Percentiles rank a stretch among this genome's conserved stretches.
These are phyloP conservation scores for Colletotrichum tamarilloi DNA, from an alignment of 2,329 filamentous ascomycete genomes.

Conservation along the genomic window DNA sequence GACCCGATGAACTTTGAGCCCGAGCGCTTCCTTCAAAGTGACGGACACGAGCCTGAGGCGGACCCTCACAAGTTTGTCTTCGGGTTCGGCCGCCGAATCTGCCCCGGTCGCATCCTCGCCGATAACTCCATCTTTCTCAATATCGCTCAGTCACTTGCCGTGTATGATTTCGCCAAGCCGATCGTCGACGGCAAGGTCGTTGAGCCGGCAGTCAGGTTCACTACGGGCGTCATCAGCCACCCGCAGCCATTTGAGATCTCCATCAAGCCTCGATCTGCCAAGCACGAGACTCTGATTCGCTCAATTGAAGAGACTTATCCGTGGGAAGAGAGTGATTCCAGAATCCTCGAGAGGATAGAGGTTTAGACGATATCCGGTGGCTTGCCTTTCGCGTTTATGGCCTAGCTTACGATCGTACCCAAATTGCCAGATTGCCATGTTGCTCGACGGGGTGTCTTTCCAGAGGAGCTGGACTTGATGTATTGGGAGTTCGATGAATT, in stretches of 20 bases:
- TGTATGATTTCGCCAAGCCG: slow-evolving; percentile 54
- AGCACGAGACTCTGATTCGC: slow-evolving; percentile 33
- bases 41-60: slow-evolving; percentile 26
- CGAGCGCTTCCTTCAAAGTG: slow-evolving; percentile 43
- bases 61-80: slow-evolving; percentile 36
- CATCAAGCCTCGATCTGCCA: slow-evolving; percentile 28
- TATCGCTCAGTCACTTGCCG: slow-evolving; percentile 55
- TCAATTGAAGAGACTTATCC: slow-evolving; percentile 25
- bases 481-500: neutral
- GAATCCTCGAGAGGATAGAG: neutral
- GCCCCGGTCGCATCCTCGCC: slow-evolving; percentile 38
- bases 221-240: slow-evolving; percentile 29
- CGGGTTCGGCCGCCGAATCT: slow-evolving; percentile 39
- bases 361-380: neutral
- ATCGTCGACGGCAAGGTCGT: slow-evolving; percentile 49
- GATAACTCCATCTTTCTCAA: slow-evolving; percentile 39
- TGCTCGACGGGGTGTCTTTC: neutral
- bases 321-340: slow-evolving; percentile 32
- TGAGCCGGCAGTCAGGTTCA: slow-evolving; percentile 34
- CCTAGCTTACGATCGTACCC: too few species aligned
- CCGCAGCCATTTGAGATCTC: slow-evolving; percentile 19
- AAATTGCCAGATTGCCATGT: neutral
- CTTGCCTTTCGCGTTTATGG: too few species aligned
- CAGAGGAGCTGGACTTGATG: neutral
- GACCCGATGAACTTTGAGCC: slow-evolving; percentile 47